These are phyloP conservation scores for Penicillium sp. DNA, from an alignment of 2,329 filamentous ascomycete genomes.

Conservation along the genomic window DNA sequence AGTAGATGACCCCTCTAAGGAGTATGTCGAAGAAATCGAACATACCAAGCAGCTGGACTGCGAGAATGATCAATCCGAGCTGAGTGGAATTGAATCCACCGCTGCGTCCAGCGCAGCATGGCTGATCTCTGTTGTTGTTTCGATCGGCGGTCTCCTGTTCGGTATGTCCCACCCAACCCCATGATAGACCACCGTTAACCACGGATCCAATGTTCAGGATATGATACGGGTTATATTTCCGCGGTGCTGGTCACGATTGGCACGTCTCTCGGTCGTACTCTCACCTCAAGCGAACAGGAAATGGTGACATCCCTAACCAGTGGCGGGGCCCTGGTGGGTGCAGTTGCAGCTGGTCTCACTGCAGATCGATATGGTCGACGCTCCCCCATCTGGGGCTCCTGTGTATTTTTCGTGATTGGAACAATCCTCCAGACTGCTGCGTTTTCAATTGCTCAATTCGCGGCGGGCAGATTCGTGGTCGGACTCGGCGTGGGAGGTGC, in stretches of 20 bases:
- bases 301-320: constrained; percentile 22
- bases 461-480: constrained; percentile 51
- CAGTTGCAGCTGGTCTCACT: constrained; percentile 39
- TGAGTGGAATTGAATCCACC: constrained; percentile 15
- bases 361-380: constrained; percentile 32
- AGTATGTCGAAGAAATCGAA: constrained; percentile 16
- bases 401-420: constrained; percentile 45
- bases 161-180: not conserved
- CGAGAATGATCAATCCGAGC: constrained; percentile 3
- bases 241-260: constrained; percentile 16
- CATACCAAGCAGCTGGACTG: constrained; percentile 2
- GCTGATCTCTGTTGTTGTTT: constrained; percentile 19
- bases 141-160: constrained; percentile 17
- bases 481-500: constrained; percentile 54
- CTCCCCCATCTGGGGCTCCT: constrained; percentile 35
- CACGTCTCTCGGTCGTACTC: constrained; percentile 12
- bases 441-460: constrained; percentile 47
- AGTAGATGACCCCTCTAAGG: not conserved
- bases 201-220: constrained; percentile 6
- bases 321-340: constrained; percentile 52
- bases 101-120: constrained; percentile 17
- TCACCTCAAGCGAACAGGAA: constrained; percentile 18
- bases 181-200: not conserved
- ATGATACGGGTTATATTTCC: constrained; percentile 21
- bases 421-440: constrained; percentile 40